Evolutionary conservation across 1,284 basidiomycete genomes (phyloP).

Genomic region (Cerioporus squamosus): DNA sequence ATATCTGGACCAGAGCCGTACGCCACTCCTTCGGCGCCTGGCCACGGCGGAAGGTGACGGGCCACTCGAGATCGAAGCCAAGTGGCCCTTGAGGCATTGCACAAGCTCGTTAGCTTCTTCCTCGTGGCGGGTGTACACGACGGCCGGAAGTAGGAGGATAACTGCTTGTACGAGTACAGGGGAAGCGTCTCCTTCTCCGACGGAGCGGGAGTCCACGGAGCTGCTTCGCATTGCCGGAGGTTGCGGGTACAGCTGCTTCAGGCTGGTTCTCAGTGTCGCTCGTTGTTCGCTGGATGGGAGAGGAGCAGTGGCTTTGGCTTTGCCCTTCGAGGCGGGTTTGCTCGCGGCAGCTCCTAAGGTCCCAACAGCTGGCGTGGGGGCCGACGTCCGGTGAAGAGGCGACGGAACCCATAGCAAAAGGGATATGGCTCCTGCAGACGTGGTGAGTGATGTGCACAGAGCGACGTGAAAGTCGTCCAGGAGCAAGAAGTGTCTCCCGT

Average conservation of each 20-base stretch:
- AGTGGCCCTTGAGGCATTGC: constrained; percentile 44
- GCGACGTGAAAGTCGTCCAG: too few species aligned
- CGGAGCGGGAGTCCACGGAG: too few species aligned
- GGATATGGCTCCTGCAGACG: too few species aligned
- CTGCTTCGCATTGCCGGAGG: neutral
- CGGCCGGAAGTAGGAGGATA: constrained; percentile 37
- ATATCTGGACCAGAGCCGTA: constrained; percentile 59
- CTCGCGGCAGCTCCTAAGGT: too few species aligned
- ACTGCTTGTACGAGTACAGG: constrained; percentile 47
- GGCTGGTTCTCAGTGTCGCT: constrained; percentile 13
- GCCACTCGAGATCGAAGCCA: constrained; percentile 69
- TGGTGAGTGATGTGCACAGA: too few species aligned
- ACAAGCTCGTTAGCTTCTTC: constrained; percentile 48
- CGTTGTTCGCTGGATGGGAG: neutral
- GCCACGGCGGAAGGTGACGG: constrained; percentile 40
- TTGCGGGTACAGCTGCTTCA: neutral
- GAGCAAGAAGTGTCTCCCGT: too few species aligned
- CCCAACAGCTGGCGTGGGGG: too few species aligned
- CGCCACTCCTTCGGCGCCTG: constrained; percentile 36
- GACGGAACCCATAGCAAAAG: too few species aligned
- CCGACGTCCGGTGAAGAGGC: too few species aligned
- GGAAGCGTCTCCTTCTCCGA: constrained; percentile 24
- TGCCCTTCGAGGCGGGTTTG: neutral
- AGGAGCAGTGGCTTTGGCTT: neutral
- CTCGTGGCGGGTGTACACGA: constrained; percentile 47